Percentiles rank a stretch among this genome's conserved stretches.
Evolutionary conservation across 1,284 basidiomycete species (phyloP).

Genomic region (Fomes fomentarius): DNA sequence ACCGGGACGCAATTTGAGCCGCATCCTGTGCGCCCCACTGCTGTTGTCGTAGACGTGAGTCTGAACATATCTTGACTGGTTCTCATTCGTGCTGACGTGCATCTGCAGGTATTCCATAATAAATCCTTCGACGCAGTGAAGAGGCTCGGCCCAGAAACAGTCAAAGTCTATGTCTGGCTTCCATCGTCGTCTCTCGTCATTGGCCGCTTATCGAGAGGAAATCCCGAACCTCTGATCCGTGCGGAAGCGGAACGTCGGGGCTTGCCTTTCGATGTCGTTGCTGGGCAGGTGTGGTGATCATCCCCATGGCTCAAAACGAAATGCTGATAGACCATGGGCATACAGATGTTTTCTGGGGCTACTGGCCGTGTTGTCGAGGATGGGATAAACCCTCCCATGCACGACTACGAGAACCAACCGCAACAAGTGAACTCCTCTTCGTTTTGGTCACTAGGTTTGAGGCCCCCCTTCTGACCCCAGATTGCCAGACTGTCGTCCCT

Average conservation of each 20-base stretch:
- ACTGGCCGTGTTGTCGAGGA: background rate
- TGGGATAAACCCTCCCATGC: constrained; percentile 20
- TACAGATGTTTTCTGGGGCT: background rate
- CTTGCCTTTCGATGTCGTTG: constrained; percentile 12
- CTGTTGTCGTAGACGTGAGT: constrained; percentile 2
- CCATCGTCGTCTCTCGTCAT: constrained; percentile 7
- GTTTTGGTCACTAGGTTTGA: no score
- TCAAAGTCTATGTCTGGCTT: constrained; percentile 19
- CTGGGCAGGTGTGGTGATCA: constrained; percentile 15
- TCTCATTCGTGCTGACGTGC: no score
- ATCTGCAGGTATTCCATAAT: no score
- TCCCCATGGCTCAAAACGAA: no score
- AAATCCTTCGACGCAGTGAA: no score
- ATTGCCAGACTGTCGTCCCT: background rate
- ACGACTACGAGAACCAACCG: constrained; percentile 25
- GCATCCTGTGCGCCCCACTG: background rate
- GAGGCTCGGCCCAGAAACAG: no score
- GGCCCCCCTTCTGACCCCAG: no score
- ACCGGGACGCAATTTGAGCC: background rate
- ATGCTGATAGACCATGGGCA: no score
- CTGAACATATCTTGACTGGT: no score
- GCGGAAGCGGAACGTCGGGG: constrained; percentile 6
- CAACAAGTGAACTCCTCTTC: constrained; percentile 24
- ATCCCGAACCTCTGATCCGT: constrained; percentile 3
- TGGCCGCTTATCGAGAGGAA: constrained; percentile 1